These are phyloP conservation scores for Microstroma glucosiphilum DNA, from an alignment of 1,284 basidiomycete species.

Conservation along the genomic window DNA sequence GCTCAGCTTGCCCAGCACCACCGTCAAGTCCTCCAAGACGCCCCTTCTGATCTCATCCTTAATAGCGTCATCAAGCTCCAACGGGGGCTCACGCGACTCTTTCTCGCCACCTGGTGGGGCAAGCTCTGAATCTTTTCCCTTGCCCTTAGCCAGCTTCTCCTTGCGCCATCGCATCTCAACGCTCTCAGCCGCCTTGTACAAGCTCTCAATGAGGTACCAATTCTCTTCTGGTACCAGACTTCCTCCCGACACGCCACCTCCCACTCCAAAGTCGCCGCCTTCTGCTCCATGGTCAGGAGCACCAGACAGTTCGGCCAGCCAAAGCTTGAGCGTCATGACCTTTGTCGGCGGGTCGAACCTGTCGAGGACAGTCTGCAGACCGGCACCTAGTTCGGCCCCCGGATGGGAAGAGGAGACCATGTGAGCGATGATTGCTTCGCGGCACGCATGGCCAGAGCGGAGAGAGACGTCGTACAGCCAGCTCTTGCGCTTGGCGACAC, in stretches of 20 bases:
- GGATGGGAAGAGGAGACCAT: slow-evolving; percentile 4
- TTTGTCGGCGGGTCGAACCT: slow-evolving; percentile 79
- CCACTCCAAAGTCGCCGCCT: too few relatives aligned
- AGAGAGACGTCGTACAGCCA: slow-evolving; percentile 75
- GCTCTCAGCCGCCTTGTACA: slow-evolving; percentile 36
- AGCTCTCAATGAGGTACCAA: slow-evolving; percentile 41
- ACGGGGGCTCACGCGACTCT: slow-evolving; percentile 51
- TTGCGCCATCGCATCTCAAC: not conserved
- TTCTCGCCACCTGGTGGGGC: not conserved
- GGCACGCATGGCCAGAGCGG: slow-evolving; percentile 20
- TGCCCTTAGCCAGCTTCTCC: not conserved
- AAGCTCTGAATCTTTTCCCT: slow-evolving; percentile 8
- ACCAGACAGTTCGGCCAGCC: slow-evolving; percentile 51
- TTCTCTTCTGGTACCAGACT: slow-evolving; percentile 32
- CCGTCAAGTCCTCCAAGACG: slow-evolving; percentile 62
- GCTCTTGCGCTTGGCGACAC: slow-evolving; percentile 64
- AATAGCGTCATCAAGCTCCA: slow-evolving; percentile 73
- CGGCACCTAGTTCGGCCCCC: slow-evolving; percentile 15
- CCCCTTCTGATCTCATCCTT: slow-evolving; percentile 61
- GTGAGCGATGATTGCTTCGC: slow-evolving; percentile 13
- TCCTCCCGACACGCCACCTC: too few relatives aligned
- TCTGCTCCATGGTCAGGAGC: not conserved
- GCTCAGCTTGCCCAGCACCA: slow-evolving; percentile 67
- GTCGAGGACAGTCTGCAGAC: slow-evolving; percentile 62
- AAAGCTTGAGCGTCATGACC: slow-evolving; percentile 75